Evolutionary conservation across 2,329 filamentous ascomycete genomes (phyloP).

Genomic region (Tolypocladium guangdongense): DNA sequence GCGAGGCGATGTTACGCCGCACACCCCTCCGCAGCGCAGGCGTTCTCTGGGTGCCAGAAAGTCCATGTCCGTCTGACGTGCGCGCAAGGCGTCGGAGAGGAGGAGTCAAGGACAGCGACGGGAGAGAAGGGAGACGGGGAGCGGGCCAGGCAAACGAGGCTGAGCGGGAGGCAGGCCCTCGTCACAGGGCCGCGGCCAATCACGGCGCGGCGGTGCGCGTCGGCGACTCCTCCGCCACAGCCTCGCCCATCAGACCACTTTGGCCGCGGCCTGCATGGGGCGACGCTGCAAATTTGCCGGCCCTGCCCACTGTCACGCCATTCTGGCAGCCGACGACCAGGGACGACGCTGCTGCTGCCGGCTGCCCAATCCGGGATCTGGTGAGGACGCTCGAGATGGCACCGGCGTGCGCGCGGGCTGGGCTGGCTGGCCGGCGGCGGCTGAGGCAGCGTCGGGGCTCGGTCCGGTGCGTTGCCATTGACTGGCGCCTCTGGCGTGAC

Average conservation of each 20-base stretch:
- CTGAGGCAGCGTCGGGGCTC: no score
- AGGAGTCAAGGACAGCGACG: no score
- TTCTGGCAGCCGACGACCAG: conserved; percentile 1
- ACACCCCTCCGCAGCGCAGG: no score
- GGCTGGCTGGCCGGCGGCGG: neutral
- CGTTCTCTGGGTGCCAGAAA: no score
- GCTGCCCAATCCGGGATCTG: neutral
- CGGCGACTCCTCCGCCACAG: conserved; percentile 10
- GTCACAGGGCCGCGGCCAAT: neutral
- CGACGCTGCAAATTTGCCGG: conserved; percentile 3
- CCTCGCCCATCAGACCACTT: conserved; percentile 29
- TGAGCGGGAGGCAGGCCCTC: no score
- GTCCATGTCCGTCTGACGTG: no score
- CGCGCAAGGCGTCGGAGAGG: no score
- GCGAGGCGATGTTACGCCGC: no score
- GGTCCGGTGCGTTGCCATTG: neutral
- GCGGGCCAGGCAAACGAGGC: no score
- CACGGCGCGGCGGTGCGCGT: neutral
- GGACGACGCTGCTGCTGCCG: no score
- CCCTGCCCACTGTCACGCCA: conserved; percentile 8
- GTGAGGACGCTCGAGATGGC: neutral
- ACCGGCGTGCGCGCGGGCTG: neutral
- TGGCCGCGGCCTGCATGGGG: conserved; percentile 8
- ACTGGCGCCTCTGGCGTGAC: neutral
- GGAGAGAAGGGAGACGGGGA: no score